Percentiles rank a stretch among this genome's conserved stretches.
These are phyloP conservation scores for Fusarium lyarnte DNA, from an alignment of 2,329 filamentous ascomycete species.

Conservation along the genomic window DNA sequence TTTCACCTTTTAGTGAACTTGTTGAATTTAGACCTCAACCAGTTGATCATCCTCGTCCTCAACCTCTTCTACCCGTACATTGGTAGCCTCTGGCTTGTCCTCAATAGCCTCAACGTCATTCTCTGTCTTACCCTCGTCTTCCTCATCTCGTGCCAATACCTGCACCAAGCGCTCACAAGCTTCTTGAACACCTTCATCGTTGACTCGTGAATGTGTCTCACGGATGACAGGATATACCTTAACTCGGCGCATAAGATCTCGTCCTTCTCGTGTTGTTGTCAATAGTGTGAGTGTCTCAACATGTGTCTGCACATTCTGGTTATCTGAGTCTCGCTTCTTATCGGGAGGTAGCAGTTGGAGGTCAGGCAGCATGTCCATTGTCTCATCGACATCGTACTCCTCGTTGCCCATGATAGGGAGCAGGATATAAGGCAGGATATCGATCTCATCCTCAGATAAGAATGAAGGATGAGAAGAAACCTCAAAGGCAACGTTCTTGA, in stretches of 20 bases:
- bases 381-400: constrained; percentile 88
- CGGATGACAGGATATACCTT: constrained; percentile 91
- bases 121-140: constrained; percentile 48
- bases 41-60: constrained; percentile 64
- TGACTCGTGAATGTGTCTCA: constrained; percentile 81
- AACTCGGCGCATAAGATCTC: constrained; percentile 77
- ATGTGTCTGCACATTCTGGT: constrained; percentile 82
- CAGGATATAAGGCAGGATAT: constrained; percentile 88
- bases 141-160: constrained; percentile 84
- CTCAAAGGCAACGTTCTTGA: constrained; percentile 94
- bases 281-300: constrained; percentile 88
- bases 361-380: constrained; percentile 86
- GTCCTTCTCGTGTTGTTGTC: constrained; percentile 78
- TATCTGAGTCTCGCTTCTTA: constrained; percentile 84
- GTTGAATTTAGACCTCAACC: constrained; percentile 52
- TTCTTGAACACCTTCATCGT: constrained; percentile 83
- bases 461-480: constrained; percentile 76
- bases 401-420: constrained; percentile 89
- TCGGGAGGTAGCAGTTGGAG: constrained; percentile 89
- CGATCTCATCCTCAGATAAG: constrained; percentile 75
- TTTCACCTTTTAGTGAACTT: too few species aligned
- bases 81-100: constrained; percentile 53
- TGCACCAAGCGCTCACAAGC: constrained; percentile 91
- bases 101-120: constrained; percentile 47
- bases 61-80: constrained; percentile 54